Evolutionary conservation across 176 grass and related monocot species (phyloP), one percentile per base, ranked within the genome.

Genomic region (Rhynchospora breviuscula): DNA sequence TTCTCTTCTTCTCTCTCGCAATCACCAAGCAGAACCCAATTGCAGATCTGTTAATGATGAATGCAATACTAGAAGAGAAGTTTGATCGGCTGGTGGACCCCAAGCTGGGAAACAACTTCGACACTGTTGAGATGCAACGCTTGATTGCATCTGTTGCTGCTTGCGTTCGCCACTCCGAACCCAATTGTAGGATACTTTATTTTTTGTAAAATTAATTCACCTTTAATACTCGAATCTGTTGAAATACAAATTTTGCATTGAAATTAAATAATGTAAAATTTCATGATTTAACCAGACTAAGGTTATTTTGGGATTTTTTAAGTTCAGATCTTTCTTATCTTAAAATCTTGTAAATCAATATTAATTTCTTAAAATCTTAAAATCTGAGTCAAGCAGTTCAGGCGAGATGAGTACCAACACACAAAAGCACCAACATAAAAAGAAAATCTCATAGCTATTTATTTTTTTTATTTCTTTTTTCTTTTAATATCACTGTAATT

Each of bases 61-160:
- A 51, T 71, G 91, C 91, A 17, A 47, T 99, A n/a, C 57, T 75
- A 0, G 80, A 87, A 0, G 86, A 83, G 6, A 82, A 19, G 40
- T 95, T 85, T 19, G 89, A 95, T 59, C 91, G 93, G 25, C 64
- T 99, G 70, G 67, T 88, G 0, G 96, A 99, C 83, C 89, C 83
- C n/a, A 85, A 78, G 11, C 81, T 99, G 63, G 88, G 89, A 81
- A 93, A 90, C 53, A 91, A 77, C 64, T 80, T 87, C 79, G 82
- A 99, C 15, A 79, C 54, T 19, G 49, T 75, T 76, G 93, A 95
- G 88, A 84, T 95, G 89, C 82, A 90, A 23, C 93, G 91, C 66
- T 89, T 95, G 93, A 79, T 92, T 23, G 76, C 96, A 17, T 90
- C 91, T 60, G 91, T 93, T 67, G 96, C 92, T 60, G 89, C 93